Percentiles rank a stretch among this genome's conserved stretches.
phyloP scores from a whole-genome alignment of 192 early-diverging fungal genomes.

The Linnemannia elongata region DNA sequence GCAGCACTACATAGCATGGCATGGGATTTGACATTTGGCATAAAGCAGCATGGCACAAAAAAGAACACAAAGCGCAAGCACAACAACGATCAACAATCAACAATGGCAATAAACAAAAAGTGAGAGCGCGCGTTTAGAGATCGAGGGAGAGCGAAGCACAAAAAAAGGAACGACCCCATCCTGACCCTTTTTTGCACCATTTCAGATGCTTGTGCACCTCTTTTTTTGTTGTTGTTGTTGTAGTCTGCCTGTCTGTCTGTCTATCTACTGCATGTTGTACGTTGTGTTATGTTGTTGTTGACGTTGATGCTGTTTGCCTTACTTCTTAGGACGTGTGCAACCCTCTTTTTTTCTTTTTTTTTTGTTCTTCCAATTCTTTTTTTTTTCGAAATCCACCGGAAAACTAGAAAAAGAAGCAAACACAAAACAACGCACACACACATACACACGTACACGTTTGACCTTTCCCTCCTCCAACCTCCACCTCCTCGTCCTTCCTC shows the following conservation, averaged over 20 bases:
- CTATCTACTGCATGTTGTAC: too few species aligned
- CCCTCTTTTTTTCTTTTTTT: background rate
- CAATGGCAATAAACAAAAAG: background rate
- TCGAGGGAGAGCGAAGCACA: background rate
- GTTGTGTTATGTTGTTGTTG: background rate
- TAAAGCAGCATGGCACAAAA: background rate
- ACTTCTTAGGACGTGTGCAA: background rate
- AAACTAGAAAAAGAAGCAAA: background rate
- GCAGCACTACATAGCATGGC: background rate
- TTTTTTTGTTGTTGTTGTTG: background rate
- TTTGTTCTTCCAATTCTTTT: background rate
- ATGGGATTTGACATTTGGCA: background rate
- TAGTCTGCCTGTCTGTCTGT: background rate
- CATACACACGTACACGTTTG: background rate
- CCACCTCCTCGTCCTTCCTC: background rate
- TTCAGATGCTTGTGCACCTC: background rate
- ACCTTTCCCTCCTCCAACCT: background rate
- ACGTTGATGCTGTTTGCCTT: conserved; percentile 6
- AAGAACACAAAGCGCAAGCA: background rate
- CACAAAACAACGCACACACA: background rate
- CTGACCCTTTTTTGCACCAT: background rate
- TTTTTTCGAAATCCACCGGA: background rate
- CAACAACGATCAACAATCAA: background rate
- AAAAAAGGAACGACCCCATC: background rate
- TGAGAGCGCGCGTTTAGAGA: background rate